Base-by-base conservation (phyloP, 1,284 basidiomycete species). In the Trichosporon sp. region DNA sequence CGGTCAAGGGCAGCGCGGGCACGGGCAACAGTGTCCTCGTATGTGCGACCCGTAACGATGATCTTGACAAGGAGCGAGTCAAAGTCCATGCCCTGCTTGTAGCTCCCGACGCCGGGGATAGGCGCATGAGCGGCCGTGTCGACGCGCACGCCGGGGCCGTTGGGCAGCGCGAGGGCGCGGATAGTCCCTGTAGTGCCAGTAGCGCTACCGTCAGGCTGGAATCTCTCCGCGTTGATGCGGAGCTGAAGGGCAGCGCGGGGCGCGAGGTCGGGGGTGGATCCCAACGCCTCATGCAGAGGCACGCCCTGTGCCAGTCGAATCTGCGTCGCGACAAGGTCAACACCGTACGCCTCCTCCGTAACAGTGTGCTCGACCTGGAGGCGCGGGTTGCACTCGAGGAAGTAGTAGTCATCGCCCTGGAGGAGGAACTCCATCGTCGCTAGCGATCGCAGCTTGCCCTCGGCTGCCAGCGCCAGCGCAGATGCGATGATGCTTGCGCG, bases 361-460 rank as follows among this genome's bases (percentile, higher is more conserved):
- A 68, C 66, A 2, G 66, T 68, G 60, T 68, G 66, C 57, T 68
- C 66, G 23, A 68, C 66, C 58, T 68, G 66, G 10, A 68, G 44
- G 29, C 66, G 66, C 1, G 66, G 66, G 62, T 68, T 68, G 58
- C 66, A 68, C 44, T 68, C 66, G 23, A 68, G 66, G 37, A 68
- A 68, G 64, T 62, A 68, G 62, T 40, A 68, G 16, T 56, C 16
- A 19, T 60, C 62, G 2, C 31, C 14, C 3, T 58, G 49, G 13
- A 68, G 62, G 19, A 68, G 66, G 59, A 68, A 68, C 60, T 68
- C 66, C 36, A 68, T 62, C 16, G 66, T 68, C 7, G 66, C 59
- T 7, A 68, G 66, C 0, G 62, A 62, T 7, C 63, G 62, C 9
- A 68, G 62, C 60, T 68, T 68, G 29, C 66, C 66, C 10, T 54